A percentile compares a stretch with the other conserved stretches of the same genome.
Evolutionary conservation across 2,329 filamentous ascomycete species (phyloP).

Genomic region (Hymenoscyphus salicellus): DNA sequence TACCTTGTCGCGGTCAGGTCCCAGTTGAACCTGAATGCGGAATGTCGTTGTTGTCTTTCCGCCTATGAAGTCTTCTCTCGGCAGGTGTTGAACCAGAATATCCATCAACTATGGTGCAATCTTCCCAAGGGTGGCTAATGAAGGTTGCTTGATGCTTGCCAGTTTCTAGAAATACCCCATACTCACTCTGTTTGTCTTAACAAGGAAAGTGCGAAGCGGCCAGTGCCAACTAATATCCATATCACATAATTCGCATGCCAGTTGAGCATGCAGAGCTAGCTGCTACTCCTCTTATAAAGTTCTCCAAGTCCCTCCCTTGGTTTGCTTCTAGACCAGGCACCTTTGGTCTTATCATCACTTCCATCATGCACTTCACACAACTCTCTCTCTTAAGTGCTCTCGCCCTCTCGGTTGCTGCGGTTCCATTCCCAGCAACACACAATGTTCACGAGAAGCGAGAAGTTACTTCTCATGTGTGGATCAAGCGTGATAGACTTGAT

Average conservation of each 20-base stretch:
- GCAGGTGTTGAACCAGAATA: background rate
- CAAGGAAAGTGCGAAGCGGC: background rate
- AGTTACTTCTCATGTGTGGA: conserved; percentile 19
- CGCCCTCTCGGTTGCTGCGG: conserved; percentile 15
- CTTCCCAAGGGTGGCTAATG: background rate
- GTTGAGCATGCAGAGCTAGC: background rate
- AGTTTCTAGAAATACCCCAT: background rate
- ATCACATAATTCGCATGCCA: background rate
- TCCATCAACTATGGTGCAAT: background rate
- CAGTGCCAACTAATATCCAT: background rate
- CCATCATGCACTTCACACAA: conserved; percentile 22
- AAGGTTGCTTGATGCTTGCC: background rate
- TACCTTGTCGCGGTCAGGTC: background rate
- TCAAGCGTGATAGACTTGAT: conserved; percentile 21
- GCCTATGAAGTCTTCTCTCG: background rate
- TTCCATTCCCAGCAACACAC: conserved; percentile 19
- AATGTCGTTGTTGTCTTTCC: background rate
- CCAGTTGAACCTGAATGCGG: background rate
- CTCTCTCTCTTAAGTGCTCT: conserved; percentile 17
- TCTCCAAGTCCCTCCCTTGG: background rate
- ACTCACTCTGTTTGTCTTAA: background rate
- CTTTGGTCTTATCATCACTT: background rate
- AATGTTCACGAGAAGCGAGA: conserved; percentile 27
- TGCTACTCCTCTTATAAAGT: conserved; percentile 1
- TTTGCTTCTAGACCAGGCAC: background rate